phyloP scores from a whole-genome alignment of 148 eudicot species.

The Nyssa sinensis region DNA sequence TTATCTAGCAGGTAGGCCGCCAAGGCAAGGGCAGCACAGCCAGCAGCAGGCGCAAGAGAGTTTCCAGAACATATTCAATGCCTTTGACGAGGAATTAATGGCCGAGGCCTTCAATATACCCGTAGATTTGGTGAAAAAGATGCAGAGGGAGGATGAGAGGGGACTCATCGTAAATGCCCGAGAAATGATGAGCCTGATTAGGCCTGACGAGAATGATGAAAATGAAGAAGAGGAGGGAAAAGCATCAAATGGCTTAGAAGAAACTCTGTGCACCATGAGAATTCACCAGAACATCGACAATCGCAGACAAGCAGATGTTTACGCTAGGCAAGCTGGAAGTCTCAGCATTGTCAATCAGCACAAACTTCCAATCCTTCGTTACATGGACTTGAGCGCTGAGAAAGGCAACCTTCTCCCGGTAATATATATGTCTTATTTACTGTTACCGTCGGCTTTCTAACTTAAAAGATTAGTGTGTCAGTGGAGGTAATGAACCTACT shows the following conservation, averaged over 20 bases:
- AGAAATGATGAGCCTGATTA: slow-evolving; percentile 23
- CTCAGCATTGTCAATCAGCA: slow-evolving; percentile 48
- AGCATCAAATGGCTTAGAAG: slow-evolving; percentile 42
- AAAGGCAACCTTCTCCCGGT: slow-evolving; percentile 57
- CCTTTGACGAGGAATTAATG: slow-evolving; percentile 45
- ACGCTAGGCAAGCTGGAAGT: slow-evolving; percentile 53
- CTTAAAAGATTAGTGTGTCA: too few species aligned
- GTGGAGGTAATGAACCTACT: too few species aligned
- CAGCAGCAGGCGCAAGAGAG: slow-evolving; percentile 15
- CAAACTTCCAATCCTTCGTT: slow-evolving; percentile 53
- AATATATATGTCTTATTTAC: neutral
- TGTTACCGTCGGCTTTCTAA: too few species aligned
- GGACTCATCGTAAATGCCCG: slow-evolving; percentile 44
- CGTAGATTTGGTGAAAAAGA: slow-evolving; percentile 31
- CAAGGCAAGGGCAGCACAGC: slow-evolving; percentile 12
- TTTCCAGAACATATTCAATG: slow-evolving; percentile 45
- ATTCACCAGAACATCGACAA: slow-evolving; percentile 44
- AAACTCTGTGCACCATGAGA: slow-evolving; percentile 50
- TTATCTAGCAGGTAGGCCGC: slow-evolving; percentile 57
- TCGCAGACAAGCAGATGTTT: slow-evolving; percentile 45
- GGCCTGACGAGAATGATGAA: slow-evolving; percentile 19
- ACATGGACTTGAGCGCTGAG: slow-evolving; percentile 61
- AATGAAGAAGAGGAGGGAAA: slow-evolving; percentile 21
- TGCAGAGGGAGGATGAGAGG: slow-evolving; percentile 40
- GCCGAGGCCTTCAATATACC: slow-evolving; percentile 51